Evolutionary conservation across 306 rosid genomes (phyloP), one percentile per base, ranked within the genome.

Genomic region (Delonix regia): DNA sequence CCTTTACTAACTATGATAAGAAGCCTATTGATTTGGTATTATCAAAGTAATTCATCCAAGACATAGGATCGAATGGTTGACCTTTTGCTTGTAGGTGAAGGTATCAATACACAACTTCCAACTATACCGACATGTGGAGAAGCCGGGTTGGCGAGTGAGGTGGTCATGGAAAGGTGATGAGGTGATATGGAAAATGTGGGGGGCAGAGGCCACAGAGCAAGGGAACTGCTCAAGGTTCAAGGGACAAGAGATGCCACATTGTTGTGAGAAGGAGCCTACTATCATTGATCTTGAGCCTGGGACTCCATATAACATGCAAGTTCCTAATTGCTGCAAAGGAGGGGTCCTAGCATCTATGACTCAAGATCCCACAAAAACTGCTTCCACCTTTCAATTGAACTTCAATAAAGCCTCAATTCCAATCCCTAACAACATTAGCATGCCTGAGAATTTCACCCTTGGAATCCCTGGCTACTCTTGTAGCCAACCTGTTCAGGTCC

Each of bases 141-240:
- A 12, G 30, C 98, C 97, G 0, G 97, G 98, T 25, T 91, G 97
- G 98, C 83, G 34, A 15, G 6, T 94, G 28, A 39, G 88, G 3
- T 94, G 98, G 97, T 78, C 39, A 7, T 94, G 98, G 98, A 84
- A 48, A 64, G 82, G 78, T 3, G 76, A 88, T 2, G 94, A 94
- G 73, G 96, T 84, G 76, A 91, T 94, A 14, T 91, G 96, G 98
- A 41, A 82, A 49, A 85, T 90, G 91, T 68, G 86, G 85, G 98
- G 97, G 9, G 97, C 96, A 15, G 96, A 94, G 84, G 89, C 98
- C 2, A 81, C 36, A 0, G 82, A 88, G 57, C 96, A 88, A 85
- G 98, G 97, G 49, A 56, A 91, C 33, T 94, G 98, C 85, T 71
- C 90, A 13, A 85, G 74, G 73, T 85, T 87, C 52, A 86, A 33